These are phyloP conservation scores for Penicillium griseofulvum DNA, from an alignment of 2,329 filamentous ascomycete genomes.

Conservation along the genomic window DNA sequence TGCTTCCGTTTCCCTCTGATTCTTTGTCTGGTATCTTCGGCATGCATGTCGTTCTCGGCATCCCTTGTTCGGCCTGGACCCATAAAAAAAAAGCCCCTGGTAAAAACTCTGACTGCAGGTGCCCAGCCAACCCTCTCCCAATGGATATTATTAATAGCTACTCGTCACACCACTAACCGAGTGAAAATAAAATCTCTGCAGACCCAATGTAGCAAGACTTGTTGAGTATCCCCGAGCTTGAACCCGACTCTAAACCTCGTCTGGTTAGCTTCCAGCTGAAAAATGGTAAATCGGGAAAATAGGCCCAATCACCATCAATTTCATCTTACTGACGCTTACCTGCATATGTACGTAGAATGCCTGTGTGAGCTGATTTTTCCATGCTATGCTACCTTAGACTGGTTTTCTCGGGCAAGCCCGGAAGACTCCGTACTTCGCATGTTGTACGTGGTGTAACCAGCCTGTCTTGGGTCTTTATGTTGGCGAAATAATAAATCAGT, in stretches of 20 bases:
- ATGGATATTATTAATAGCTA: background rate
- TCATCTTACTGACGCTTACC: background rate
- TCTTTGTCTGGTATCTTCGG: background rate
- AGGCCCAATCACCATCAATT: background rate
- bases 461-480: background rate
- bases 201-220: background rate
- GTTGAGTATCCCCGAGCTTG: too few relatives aligned
- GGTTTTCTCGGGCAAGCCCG: background rate
- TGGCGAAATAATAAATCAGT: background rate
- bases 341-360: background rate
- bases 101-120: constrained; percentile 3
- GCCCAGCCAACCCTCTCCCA: background rate
- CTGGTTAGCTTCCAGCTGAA: background rate
- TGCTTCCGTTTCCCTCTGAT: background rate
- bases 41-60: background rate
- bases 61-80: constrained; percentile 9
- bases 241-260: background rate
- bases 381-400: background rate
- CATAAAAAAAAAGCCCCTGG: constrained; percentile 8
- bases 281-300: background rate
- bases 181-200: background rate
- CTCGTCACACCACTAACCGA: constrained; percentile 6
- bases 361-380: background rate
- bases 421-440: background rate
- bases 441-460: background rate